Percentiles rank a stretch among this genome's conserved stretches.
Conservation (phyloP, 1,284 basidiomycete genomes). For the Chiua sp. region DNA sequence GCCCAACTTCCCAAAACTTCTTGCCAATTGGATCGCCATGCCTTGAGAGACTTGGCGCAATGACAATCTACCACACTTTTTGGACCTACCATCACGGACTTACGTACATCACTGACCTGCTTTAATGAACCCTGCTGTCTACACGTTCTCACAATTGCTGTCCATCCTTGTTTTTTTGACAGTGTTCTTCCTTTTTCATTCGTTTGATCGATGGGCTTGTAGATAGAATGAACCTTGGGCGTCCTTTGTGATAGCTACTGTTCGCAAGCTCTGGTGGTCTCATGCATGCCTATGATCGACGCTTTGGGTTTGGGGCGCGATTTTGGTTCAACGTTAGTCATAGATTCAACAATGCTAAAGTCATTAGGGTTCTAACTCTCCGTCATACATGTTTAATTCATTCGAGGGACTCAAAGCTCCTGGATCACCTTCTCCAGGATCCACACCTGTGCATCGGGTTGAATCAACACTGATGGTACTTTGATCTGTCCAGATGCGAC, state of each 20-base stretch:
- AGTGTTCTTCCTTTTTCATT: too few species aligned
- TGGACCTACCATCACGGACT: not conserved
- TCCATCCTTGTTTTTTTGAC: not conserved
- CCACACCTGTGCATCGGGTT: constrained; percentile 15
- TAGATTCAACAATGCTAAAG: too few species aligned
- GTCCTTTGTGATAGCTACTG: too few species aligned
- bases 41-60: constrained; percentile 17
- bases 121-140: not conserved
- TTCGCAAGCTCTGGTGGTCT: too few species aligned
- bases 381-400: too few species aligned
- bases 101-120: too few species aligned
- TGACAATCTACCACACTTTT: constrained; percentile 4
- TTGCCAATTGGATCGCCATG: constrained; percentile 23
- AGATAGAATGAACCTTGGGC: too few species aligned
- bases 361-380: too few species aligned
- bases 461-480: constrained; percentile 16
- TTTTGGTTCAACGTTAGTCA: too few species aligned
- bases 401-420: constrained; percentile 3
- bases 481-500: constrained; percentile 20
- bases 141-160: not conserved
- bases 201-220: too few species aligned
- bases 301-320: too few species aligned
- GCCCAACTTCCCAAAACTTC: constrained; percentile 34
- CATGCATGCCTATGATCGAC: too few species aligned
- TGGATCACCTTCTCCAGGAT: constrained; percentile 10